Conservation (phyloP, 1,284 basidiomycete species). For the Mycena sp. region DNA sequence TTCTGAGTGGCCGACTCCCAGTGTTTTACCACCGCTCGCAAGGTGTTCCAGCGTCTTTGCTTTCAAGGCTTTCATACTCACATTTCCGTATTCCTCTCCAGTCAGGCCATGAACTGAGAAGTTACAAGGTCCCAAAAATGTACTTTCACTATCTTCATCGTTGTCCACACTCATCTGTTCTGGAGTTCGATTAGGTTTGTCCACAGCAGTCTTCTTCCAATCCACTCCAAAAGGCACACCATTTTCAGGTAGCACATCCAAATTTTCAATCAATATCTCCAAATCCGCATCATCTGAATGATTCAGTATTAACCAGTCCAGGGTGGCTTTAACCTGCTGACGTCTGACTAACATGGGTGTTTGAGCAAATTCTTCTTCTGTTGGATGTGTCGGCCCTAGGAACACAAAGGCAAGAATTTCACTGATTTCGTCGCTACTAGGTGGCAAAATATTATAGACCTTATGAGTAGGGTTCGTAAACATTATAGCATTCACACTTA, state of each 20-base stretch:
- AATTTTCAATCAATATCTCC: slow-evolving; percentile 43
- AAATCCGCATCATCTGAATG: slow-evolving; percentile 32
- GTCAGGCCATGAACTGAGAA: slow-evolving; percentile 49
- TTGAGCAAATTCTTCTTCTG: slow-evolving; percentile 42
- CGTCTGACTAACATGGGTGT: slow-evolving; percentile 46
- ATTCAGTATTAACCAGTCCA: slow-evolving; percentile 50
- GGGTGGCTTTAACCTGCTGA: slow-evolving; percentile 38
- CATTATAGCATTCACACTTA: slow-evolving; percentile 6
- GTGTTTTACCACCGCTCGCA: slow-evolving; percentile 22
- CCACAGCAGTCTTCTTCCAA: slow-evolving; percentile 32
- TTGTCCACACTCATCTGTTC: slow-evolving; percentile 34
- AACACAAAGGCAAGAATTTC: not conserved
- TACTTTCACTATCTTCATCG: slow-evolving; percentile 43
- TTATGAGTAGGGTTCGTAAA: too few species aligned
- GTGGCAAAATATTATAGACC: too few species aligned
- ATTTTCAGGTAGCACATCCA: slow-evolving; percentile 43
- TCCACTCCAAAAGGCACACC: slow-evolving; percentile 40
- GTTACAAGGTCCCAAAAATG: slow-evolving; percentile 42
- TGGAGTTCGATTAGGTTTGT: slow-evolving; percentile 4
- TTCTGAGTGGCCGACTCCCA: slow-evolving; percentile 30
- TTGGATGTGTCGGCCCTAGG: not conserved
- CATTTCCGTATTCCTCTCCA: slow-evolving; percentile 32
- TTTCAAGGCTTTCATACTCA: slow-evolving; percentile 34
- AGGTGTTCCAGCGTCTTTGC: slow-evolving; percentile 32
- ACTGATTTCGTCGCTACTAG: not conserved